Percentiles rank a stretch among this genome's conserved stretches.
These are phyloP conservation scores for Talaromyces piceae DNA, from an alignment of 2,329 filamentous ascomycete species.

Conservation along the genomic window DNA sequence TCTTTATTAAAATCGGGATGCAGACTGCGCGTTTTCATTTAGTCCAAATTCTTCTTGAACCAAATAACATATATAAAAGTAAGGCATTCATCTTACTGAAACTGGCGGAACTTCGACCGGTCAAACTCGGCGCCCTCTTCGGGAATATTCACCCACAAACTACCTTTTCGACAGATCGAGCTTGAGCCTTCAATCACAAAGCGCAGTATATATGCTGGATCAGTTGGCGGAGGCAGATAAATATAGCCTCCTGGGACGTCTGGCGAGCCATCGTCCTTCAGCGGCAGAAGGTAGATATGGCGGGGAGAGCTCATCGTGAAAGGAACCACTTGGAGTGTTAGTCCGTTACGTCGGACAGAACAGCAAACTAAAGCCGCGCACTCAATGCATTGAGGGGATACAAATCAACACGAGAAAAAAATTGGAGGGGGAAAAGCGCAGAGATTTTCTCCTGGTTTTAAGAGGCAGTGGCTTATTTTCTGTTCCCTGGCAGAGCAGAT, in stretches of 20 bases:
- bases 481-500: no score
- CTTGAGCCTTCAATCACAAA: constrained; percentile 93
- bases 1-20: constrained; percentile 87
- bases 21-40: constrained; percentile 45
- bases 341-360: neutral
- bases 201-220: constrained; percentile 67
- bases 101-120: constrained; percentile 74
- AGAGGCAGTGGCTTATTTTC: neutral
- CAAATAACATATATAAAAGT: neutral
- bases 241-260: constrained; percentile 85
- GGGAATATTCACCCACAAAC: constrained; percentile 94
- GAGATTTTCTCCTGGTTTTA: no score
- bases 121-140: constrained; percentile 66
- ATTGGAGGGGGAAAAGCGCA: no score
- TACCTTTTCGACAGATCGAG: constrained; percentile 90
- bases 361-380: neutral
- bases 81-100: constrained; percentile 73
- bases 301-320: constrained; percentile 17
- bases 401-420: no score
- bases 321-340: neutral
- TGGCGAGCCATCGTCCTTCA: constrained; percentile 89
- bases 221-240: constrained; percentile 71
- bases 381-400: neutral
- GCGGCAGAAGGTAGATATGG: constrained; percentile 75
- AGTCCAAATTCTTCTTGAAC: neutral